Conservation (phyloP, 2,329 filamentous ascomycete genomes). For the Thelonectria olida region DNA sequence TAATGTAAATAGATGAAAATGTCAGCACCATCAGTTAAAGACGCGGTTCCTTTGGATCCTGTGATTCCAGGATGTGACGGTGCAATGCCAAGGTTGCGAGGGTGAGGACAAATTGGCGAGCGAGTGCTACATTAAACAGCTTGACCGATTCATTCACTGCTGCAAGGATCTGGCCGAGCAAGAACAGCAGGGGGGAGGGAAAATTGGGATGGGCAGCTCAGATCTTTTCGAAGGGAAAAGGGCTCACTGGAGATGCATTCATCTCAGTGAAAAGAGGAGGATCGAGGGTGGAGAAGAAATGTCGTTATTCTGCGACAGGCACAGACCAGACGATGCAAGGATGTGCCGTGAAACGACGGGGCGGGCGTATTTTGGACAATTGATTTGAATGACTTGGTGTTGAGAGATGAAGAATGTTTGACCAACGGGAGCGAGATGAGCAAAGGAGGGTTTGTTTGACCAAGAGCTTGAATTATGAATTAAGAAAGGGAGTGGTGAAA, state of each 20-base stretch:
- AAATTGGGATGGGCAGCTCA: background rate
- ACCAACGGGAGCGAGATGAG: background rate
- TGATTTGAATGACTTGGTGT: too few relatives aligned
- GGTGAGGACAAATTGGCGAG: background rate
- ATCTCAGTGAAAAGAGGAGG: background rate
- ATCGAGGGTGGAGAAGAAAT: background rate
- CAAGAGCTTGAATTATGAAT: background rate
- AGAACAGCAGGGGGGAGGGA: background rate
- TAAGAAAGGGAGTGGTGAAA: background rate
- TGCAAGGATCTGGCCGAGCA: background rate
- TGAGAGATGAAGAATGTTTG: background rate
- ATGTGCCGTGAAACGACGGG: slow-evolving; percentile 15
- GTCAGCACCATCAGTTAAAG: slow-evolving; percentile 7
- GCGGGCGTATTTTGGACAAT: background rate
- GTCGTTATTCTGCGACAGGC: slow-evolving; percentile 27
- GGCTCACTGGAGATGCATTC: background rate
- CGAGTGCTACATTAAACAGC: background rate
- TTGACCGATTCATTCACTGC: background rate
- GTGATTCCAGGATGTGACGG: slow-evolving; percentile 2
- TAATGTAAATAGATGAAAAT: slow-evolving; percentile 13
- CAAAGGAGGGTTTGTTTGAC: background rate
- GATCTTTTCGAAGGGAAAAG: background rate
- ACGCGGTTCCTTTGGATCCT: background rate
- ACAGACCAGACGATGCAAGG: slow-evolving; percentile 15
- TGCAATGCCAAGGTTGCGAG: background rate